These are phyloP conservation scores for Leccinum variicolor DNA, from an alignment of 768 basidiomycete species.

Conservation along the genomic window DNA sequence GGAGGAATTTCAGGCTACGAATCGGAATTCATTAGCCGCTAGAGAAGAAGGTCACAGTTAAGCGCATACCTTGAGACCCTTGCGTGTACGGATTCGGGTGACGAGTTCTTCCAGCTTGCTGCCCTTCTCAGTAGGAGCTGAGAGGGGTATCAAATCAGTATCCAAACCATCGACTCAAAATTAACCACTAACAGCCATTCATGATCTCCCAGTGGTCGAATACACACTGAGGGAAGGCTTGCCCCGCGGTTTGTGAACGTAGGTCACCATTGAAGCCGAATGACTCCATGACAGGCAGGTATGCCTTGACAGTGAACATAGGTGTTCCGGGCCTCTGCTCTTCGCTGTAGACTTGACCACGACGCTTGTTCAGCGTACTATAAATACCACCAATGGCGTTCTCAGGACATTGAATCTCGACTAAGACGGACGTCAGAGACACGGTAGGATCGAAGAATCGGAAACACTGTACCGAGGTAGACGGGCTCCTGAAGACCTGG, in stretches of 20 bases:
- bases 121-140: constrained; percentile 82
- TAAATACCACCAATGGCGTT: constrained; percentile 98
- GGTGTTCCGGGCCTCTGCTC: constrained; percentile 97
- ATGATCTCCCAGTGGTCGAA: constrained; percentile 93
- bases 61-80: constrained; percentile 82
- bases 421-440: constrained; percentile 37
- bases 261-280: constrained; percentile 99
- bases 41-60: not conserved
- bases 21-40: constrained; percentile 9
- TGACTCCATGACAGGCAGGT: constrained; percentile 86
- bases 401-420: constrained; percentile 98
- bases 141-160: constrained; percentile 3
- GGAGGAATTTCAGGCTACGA: constrained; percentile 80
- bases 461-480: constrained; percentile 66
- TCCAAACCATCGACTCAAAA: not conserved
- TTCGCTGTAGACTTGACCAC: constrained; percentile 97
- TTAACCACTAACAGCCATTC: constrained; percentile 62
- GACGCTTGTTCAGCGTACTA: constrained; percentile 88
- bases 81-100: constrained; percentile 78
- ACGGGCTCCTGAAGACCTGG: constrained; percentile 95
- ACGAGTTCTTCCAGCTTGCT: constrained; percentile 88
- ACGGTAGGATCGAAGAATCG: not conserved
- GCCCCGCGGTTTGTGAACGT: constrained; percentile 87
- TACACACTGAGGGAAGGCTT: constrained; percentile 97
- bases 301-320: constrained; percentile 99